Conservation (phyloP, 2,329 filamentous ascomycete species). For the Aspergillus viridinutans region DNA sequence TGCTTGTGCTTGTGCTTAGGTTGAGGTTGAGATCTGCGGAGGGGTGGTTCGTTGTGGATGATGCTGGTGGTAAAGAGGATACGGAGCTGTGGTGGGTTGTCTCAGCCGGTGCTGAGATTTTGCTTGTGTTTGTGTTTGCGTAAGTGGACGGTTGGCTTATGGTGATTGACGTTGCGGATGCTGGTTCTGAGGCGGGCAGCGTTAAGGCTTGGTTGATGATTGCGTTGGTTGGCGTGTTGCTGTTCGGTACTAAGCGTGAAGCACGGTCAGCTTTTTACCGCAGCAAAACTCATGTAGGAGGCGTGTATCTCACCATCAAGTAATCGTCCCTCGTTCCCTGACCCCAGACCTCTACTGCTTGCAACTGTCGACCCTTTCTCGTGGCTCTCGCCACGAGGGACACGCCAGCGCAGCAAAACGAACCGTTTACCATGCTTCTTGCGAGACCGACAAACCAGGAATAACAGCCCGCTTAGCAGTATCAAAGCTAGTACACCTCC, state of each 20-base stretch:
- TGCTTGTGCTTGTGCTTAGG: neutral
- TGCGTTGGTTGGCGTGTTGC: neutral
- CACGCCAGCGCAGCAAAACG: conserved; percentile 2
- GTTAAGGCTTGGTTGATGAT: neutral
- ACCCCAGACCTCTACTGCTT: neutral
- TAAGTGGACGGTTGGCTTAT: neutral
- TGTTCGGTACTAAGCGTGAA: neutral
- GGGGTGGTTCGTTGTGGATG: neutral
- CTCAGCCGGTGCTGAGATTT: neutral
- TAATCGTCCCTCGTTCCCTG: neutral
- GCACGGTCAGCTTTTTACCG: neutral
- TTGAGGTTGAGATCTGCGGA: neutral
- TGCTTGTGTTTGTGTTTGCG: neutral
- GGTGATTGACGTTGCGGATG: neutral
- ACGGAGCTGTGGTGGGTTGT: neutral
- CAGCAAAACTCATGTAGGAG: neutral
- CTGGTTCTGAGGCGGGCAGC: neutral
- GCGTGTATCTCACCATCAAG: neutral
- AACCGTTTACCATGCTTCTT: conserved; percentile 9
- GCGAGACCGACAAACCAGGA: conserved; percentile 14
- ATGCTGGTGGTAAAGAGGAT: neutral
- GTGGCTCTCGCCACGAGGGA: neutral
- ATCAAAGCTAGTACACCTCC: conserved; percentile 12
- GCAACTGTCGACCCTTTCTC: neutral
- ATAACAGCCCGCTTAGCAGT: conserved; percentile 9